A percentile compares a stretch with the other conserved stretches of the same genome.
These are phyloP conservation scores for Phytophthora boehmeriae DNA, from an alignment of 352 stramenopile species.

Conservation along the genomic window DNA sequence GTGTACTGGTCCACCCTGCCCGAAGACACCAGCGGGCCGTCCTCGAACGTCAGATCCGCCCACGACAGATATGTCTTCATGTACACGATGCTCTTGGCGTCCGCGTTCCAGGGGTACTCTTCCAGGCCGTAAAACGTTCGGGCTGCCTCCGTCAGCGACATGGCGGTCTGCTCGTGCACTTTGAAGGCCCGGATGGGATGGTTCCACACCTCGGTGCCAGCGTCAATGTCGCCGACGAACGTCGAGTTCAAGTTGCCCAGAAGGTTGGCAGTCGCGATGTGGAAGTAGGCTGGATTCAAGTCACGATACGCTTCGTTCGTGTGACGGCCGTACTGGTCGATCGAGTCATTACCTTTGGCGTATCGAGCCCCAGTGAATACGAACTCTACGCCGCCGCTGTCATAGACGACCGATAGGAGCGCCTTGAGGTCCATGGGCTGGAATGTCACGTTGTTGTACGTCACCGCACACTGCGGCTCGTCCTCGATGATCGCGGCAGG, in stretches of 20 bases:
- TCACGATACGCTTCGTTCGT: slow-evolving; percentile 47
- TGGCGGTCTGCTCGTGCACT: slow-evolving; percentile 39
- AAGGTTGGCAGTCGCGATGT: slow-evolving; percentile 55
- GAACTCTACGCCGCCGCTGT: slow-evolving; percentile 28
- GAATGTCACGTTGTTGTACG: slow-evolving; percentile 52
- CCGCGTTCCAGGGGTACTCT: slow-evolving; percentile 58
- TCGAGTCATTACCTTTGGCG: slow-evolving; percentile 20
- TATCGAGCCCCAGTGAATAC: slow-evolving; percentile 52
- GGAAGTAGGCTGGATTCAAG: slow-evolving; percentile 55
- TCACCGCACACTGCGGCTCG: slow-evolving; percentile 50
- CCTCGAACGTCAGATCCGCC: slow-evolving; percentile 42
- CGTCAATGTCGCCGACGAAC: slow-evolving; percentile 50
- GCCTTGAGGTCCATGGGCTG: slow-evolving; percentile 55
- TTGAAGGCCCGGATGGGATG: slow-evolving; percentile 57
- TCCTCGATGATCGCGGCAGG: slow-evolving; percentile 44
- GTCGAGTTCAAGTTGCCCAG: slow-evolving; percentile 39
- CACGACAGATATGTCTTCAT: slow-evolving; percentile 48
- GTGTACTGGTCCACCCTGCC: slow-evolving; percentile 32
- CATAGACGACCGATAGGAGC: slow-evolving; percentile 46
- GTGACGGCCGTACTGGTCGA: slow-evolving; percentile 56
- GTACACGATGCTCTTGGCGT: slow-evolving; percentile 48
- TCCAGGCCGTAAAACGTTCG: slow-evolving; percentile 43
- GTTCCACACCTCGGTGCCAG: slow-evolving; percentile 59
- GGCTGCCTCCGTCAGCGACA: slow-evolving; percentile 37
- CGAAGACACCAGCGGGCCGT: slow-evolving; percentile 36